A percentile compares a stretch with the other conserved stretches of the same genome.
Evolutionary conservation across 208 protist species (phyloP).

Genomic region (Trypanosoma avium): DNA sequence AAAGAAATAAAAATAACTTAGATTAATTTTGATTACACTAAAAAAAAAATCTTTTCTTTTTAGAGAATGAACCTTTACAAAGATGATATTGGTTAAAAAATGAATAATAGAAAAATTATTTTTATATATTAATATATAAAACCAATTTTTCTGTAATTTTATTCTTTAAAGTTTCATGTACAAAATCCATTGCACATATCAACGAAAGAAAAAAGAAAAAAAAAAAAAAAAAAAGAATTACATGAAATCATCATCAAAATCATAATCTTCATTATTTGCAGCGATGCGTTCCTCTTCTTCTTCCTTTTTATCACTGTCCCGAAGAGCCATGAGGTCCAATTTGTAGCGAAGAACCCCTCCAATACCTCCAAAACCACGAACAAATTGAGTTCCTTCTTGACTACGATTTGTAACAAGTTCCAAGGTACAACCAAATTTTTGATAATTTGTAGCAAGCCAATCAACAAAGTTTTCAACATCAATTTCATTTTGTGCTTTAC

Average conservation of each 20-base stretch:
- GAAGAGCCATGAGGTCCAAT: slow-evolving; percentile 87
- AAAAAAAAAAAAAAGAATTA: slow-evolving; percentile 1
- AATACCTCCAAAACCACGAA: slow-evolving; percentile 98
- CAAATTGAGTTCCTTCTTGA: slow-evolving; percentile 98
- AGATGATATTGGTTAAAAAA: too few species aligned
- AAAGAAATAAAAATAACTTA: too few species aligned
- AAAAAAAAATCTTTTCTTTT: too few species aligned
- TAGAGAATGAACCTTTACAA: too few species aligned
- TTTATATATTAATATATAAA: too few species aligned
- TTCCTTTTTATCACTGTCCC: slow-evolving; percentile 83
- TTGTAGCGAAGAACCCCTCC: slow-evolving; percentile 94
- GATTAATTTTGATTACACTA: too few species aligned
- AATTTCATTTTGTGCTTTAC: slow-evolving; percentile 90
- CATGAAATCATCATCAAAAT: slow-evolving; percentile 89
- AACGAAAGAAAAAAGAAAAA: background rate
- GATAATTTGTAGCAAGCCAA: slow-evolving; percentile 99
- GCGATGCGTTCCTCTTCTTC: slow-evolving; percentile 59
- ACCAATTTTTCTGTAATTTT: too few species aligned
- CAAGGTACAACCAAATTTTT: slow-evolving; percentile 96
- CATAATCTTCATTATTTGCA: slow-evolving; percentile 79
- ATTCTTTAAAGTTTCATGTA: too few species aligned
- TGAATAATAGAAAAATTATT: too few species aligned
- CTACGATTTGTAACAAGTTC: slow-evolving; percentile 94
- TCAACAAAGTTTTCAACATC: slow-evolving; percentile 95
- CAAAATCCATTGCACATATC: too few species aligned